A percentile compares a stretch with the other conserved stretches of the same genome.
Evolutionary conservation across 2,329 filamentous ascomycete genomes (phyloP).

Genomic region (Myriosclerotinia duriaeana): DNA sequence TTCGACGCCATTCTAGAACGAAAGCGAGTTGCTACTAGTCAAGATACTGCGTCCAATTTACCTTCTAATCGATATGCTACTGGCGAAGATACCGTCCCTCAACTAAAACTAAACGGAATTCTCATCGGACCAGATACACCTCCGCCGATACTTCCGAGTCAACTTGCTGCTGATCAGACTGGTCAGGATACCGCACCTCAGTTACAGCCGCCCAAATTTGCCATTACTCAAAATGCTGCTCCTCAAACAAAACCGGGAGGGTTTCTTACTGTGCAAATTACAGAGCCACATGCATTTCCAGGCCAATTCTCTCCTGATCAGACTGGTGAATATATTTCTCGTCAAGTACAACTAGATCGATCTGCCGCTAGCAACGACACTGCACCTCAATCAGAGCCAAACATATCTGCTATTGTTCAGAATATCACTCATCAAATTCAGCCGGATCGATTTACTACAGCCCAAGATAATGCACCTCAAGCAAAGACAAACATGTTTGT

Average conservation of each 20-base stretch:
- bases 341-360: neutral
- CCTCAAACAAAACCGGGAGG: neutral
- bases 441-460: neutral
- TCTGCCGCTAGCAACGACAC: neutral
- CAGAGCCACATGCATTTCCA: neutral
- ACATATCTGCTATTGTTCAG: neutral
- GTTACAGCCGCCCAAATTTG: neutral
- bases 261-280: neutral
- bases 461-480: neutral
- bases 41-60: neutral
- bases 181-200: neutral
- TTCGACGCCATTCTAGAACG: neutral
- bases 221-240: too few relatives aligned
- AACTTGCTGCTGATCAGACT: neutral
- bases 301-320: neutral
- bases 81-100: neutral
- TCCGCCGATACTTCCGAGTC: neutral
- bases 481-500: conserved; percentile 1
- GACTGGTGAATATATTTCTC: neutral
- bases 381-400: neutral
- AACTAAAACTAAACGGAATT: neutral
- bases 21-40: neutral
- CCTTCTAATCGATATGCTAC: neutral
- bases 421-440: neutral
- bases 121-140: neutral